A percentile compares a stretch with the other conserved stretches of the same genome.
Conservation (phyloP, 2,329 filamentous ascomycete species). For the Fusarium brachygibbosum region DNA sequence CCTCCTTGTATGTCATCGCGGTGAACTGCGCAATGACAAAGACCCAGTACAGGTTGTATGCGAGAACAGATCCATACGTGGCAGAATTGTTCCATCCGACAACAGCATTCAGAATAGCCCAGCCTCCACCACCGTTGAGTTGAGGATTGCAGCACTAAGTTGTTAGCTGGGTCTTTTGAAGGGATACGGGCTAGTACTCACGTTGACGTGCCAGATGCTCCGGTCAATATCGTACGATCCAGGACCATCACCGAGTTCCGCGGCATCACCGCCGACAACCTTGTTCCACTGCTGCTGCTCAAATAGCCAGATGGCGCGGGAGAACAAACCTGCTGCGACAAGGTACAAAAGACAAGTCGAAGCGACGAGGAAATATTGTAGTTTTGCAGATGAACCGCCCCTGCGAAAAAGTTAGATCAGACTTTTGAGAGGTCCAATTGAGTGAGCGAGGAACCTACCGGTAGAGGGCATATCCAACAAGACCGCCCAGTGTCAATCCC, state of each 20-base stretch:
- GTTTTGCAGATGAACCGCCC: slow-evolving; percentile 59
- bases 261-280: slow-evolving; percentile 70
- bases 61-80: slow-evolving; percentile 86
- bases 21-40: slow-evolving; percentile 78
- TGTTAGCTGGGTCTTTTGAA: not conserved
- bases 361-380: slow-evolving; percentile 82
- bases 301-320: slow-evolving; percentile 80
- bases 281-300: slow-evolving; percentile 79
- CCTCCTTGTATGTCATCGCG: slow-evolving; percentile 75
- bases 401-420: slow-evolving; percentile 46
- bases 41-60: slow-evolving; percentile 91
- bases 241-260: slow-evolving; percentile 69
- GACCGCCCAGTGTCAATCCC: slow-evolving; percentile 74
- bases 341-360: slow-evolving; percentile 89
- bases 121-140: slow-evolving; percentile 79
- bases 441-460: slow-evolving; percentile 62
- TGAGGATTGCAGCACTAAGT: slow-evolving; percentile 81
- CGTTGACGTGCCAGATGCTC: slow-evolving; percentile 87
- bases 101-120: slow-evolving; percentile 89
- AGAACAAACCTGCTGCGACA: slow-evolving; percentile 85
- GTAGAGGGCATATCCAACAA: slow-evolving; percentile 82
- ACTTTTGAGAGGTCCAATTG: too few relatives aligned
- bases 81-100: slow-evolving; percentile 91
- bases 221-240: slow-evolving; percentile 84
- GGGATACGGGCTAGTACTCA: slow-evolving; percentile 61